Conservation (phyloP, 1,139 yeast genomes). For the Taphrina populina region DNA sequence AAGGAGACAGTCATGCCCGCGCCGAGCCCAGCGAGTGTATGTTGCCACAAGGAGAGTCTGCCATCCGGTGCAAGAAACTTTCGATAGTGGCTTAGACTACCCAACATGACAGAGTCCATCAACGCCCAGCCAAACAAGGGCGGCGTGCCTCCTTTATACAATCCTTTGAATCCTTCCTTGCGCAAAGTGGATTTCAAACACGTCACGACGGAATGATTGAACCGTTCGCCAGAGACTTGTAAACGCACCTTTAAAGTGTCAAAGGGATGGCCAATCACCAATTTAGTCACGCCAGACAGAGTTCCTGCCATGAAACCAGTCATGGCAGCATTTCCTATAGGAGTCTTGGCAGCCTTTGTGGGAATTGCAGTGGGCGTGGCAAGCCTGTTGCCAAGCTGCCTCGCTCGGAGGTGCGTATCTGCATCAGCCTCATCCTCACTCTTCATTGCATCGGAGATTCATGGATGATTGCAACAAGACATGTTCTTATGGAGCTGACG, state of each 20-base stretch:
- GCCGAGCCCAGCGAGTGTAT: constrained; percentile 68
- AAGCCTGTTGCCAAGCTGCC: too few species aligned
- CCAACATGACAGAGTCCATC: constrained; percentile 78
- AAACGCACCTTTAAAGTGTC: constrained; percentile 85
- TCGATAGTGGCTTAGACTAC: constrained; percentile 76
- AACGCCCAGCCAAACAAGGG: constrained; percentile 90
- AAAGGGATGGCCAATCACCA: constrained; percentile 89
- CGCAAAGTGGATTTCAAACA: constrained; percentile 62
- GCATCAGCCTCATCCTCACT: too few species aligned
- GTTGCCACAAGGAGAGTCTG: constrained; percentile 70
- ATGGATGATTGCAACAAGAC: too few species aligned
- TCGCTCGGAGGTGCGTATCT: too few species aligned
- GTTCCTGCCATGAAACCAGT: constrained; percentile 59
- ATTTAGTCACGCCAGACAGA: constrained; percentile 80
- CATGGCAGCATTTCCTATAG: constrained; percentile 15
- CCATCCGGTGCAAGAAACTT: constrained; percentile 52
- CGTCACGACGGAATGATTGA: constrained; percentile 52
- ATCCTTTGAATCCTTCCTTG: constrained; percentile 61
- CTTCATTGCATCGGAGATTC: too few species aligned
- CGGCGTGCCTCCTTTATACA: constrained; percentile 83
- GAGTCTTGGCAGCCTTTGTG: too few species aligned
- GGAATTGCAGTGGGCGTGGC: too few species aligned
- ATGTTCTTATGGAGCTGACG: too few species aligned
- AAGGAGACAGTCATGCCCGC: constrained; percentile 89
- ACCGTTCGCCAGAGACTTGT: constrained; percentile 77